Evolutionary conservation across 176 grass and related monocot species (phyloP).

Genomic region (Eremochloa ophiuroides): DNA sequence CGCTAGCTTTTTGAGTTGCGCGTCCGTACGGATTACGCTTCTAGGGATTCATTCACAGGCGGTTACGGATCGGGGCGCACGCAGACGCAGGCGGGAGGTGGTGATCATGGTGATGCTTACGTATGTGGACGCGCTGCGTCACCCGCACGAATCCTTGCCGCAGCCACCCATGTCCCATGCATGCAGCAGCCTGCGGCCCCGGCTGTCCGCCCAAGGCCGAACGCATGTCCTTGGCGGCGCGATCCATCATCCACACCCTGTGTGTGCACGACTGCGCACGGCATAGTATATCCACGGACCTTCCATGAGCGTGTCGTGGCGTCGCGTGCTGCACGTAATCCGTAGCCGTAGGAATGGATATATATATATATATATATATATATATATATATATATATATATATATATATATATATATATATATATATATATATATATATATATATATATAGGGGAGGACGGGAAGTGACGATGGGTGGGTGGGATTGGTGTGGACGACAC

Average conservation of each 20-base stretch:
- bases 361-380: not conserved
- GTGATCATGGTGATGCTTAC: constrained; percentile 2
- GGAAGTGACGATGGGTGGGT: not conserved
- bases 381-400: too few relatives aligned
- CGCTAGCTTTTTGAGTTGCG: not conserved
- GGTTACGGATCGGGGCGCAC: not conserved
- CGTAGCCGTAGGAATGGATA: not conserved
- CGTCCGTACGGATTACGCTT: not conserved
- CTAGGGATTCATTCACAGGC: not conserved
- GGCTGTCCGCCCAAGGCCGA: not conserved
- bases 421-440: not conserved
- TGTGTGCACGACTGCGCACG: not conserved
- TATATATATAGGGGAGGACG: not conserved
- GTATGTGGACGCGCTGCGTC: constrained; percentile 24
- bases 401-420: not conserved
- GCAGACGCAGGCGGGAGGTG: not conserved
- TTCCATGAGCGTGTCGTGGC: not conserved
- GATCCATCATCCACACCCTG: not conserved
- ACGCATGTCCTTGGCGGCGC: not conserved
- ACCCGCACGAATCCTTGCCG: not conserved
- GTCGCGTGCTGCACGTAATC: not conserved
- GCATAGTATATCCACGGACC: not conserved
- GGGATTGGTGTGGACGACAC: not conserved
- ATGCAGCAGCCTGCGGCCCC: not conserved
- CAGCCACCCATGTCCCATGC: constrained; percentile 5